Evolutionary conservation across 768 basidiomycete genomes (phyloP).

Genomic region (Megacollybia marginata): DNA sequence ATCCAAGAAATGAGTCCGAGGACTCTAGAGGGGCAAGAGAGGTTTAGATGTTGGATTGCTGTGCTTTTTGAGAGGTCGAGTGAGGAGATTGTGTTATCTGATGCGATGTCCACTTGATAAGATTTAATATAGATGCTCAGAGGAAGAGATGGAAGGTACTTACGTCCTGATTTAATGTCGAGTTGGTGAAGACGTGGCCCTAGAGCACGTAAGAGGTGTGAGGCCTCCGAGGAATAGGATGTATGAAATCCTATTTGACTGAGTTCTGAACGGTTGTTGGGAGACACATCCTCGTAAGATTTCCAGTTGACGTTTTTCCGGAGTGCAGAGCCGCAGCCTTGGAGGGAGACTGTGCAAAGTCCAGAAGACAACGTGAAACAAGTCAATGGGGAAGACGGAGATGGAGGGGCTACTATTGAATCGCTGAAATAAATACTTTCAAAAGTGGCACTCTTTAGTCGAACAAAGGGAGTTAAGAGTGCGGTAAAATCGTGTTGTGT

Average conservation of each 20-base stretch:
- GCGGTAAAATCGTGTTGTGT: background rate
- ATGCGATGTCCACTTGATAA: slow-evolving; percentile 5
- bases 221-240: slow-evolving; percentile 1
- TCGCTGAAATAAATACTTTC: background rate
- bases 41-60: slow-evolving; percentile 14
- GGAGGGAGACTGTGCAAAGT: background rate
- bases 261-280: background rate
- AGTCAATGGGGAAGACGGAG: background rate
- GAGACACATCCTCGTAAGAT: background rate
- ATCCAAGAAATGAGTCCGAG: slow-evolving; percentile 23
- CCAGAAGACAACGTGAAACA: background rate
- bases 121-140: background rate
- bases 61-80: slow-evolving; percentile 17
- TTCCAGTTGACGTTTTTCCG: slow-evolving; percentile 1
- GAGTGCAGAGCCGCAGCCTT: background rate
- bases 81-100: slow-evolving; percentile 6
- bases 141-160: background rate
- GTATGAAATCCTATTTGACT: background rate
- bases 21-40: slow-evolving; percentile 21
- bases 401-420: background rate
- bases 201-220: slow-evolving; percentile 3
- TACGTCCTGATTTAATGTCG: slow-evolving; percentile 4
- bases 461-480: slow-evolving; percentile 2
- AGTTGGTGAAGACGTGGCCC: slow-evolving; percentile 6
- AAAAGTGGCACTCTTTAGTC: background rate